A percentile compares a stretch with the other conserved stretches of the same genome.
Conservation (phyloP, 2,329 filamentous ascomycete species). For the Sporothrix brasiliensis region DNA sequence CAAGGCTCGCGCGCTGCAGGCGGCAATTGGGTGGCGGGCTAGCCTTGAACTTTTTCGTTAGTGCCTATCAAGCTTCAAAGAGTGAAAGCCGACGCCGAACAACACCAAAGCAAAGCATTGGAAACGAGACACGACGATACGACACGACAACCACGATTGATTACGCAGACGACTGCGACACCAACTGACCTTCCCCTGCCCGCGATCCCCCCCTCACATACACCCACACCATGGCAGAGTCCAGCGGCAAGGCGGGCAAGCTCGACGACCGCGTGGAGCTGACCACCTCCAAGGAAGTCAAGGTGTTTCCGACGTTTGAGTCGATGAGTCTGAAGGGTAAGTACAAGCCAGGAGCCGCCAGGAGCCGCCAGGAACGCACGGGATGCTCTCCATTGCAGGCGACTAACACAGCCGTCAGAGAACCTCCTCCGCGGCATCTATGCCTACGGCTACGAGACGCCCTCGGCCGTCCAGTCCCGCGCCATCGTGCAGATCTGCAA, state of each 20-base stretch:
- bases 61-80: constrained; percentile 8
- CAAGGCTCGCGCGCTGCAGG: constrained; percentile 30
- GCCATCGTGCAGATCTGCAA: constrained; percentile 99
- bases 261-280: constrained; percentile 94
- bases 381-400: not conserved
- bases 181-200: not conserved
- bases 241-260: constrained; percentile 65
- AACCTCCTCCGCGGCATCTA: constrained; percentile 96
- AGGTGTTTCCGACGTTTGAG: constrained; percentile 89
- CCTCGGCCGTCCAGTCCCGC: constrained; percentile 94
- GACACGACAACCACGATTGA: not conserved
- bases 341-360: constrained; percentile 32
- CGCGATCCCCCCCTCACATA: not conserved
- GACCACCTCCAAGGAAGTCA: constrained; percentile 96
- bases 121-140: not conserved
- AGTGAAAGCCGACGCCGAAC: not conserved
- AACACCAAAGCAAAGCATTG: not conserved
- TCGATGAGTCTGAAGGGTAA: constrained; percentile 90
- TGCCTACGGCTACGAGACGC: constrained; percentile 97
- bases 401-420: constrained; percentile 55
- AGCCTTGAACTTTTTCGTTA: constrained; percentile 32
- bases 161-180: not conserved
- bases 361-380: no score
- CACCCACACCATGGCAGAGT: constrained; percentile 73
- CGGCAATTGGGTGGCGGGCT: not conserved